Evolutionary conservation across 768 basidiomycete species (phyloP).

Genomic region (Naganishia onofrii): DNA sequence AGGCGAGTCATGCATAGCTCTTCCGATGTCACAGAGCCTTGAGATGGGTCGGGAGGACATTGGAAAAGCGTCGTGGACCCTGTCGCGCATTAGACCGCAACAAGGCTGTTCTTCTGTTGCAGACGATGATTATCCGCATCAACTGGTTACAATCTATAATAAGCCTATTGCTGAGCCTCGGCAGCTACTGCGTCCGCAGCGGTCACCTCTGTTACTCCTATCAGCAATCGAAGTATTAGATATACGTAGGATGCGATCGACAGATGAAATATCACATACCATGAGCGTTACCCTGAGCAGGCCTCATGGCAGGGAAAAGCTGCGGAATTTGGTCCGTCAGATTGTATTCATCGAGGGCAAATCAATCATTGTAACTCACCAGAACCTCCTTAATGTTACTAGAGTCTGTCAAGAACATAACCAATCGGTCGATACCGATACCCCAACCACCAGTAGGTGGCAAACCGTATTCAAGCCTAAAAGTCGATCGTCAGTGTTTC

Average conservation of each 20-base stretch:
- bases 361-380: not conserved
- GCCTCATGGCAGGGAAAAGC: conserved; percentile 97
- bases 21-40: too few species aligned
- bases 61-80: too few species aligned
- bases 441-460: conserved; percentile 98
- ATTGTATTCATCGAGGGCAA: not conserved
- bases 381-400: conserved; percentile 96
- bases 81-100: not conserved
- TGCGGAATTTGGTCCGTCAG: not conserved
- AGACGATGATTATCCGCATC: not conserved
- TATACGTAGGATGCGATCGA: not conserved
- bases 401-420: conserved; percentile 99
- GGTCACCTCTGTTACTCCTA: not conserved
- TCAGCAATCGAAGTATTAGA: not conserved
- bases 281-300: conserved; percentile 48
- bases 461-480: conserved; percentile 88
- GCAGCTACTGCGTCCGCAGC: not conserved
- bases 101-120: too few species aligned
- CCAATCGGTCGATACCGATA: conserved; percentile 87
- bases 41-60: too few species aligned
- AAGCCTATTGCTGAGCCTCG: not conserved
- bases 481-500: not conserved
- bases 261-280: conserved; percentile 1
- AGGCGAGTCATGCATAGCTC: too few species aligned
- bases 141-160: not conserved